Base-by-base conservation (phyloP, 257 asterid species). In the Forsythia suspensa region DNA sequence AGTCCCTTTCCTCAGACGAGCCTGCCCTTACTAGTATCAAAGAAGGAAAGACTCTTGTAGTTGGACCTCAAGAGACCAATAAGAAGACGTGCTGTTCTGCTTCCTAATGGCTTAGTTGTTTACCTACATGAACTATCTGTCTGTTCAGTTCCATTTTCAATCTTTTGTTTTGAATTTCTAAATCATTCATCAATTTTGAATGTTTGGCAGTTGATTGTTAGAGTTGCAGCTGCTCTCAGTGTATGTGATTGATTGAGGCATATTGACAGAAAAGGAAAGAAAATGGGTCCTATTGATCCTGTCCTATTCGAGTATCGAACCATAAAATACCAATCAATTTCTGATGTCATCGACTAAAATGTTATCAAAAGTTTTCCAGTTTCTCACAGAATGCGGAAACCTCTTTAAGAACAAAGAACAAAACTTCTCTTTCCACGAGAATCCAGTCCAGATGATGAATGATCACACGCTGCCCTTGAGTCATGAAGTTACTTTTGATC, bases 11-110 rank as follows among this genome's bases (percentile, higher is more conserved):
- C 71, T 77, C 87, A 10, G 87, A 73, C 13, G 87, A 84, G 37
- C 80, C 87, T 24, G 73, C 76, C 5, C 37, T 69, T 3, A 39
- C 75, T 0, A 80, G 63, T n/a, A 69, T 84, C 67, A 80, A 73
- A 76, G 82, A 80, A 84, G 87, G 87, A 72, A 77, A 46, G 79
- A 80, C 82, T 36, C 82, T 84, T 77, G 87, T 55, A 42, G 82
- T 84, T 39, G 84, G 87, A 77, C 67, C 84, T 24, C 83, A 80
- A 70, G 84, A 80, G 46, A 75, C 67, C 43, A 75, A 70, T 8
- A 79, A 75, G 74, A 83, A 79, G 69, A 41, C 79, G 6, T 83
- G 86, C 73, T 83, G 86, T 72, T 76, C 84, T 71, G 36, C 86
- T 21, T 79, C 83, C 3, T 83, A 76, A 69, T 41, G 41, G 71